Conservation (phyloP, 2,329 filamentous ascomycete genomes). For the Colletotrichum phormii region DNA sequence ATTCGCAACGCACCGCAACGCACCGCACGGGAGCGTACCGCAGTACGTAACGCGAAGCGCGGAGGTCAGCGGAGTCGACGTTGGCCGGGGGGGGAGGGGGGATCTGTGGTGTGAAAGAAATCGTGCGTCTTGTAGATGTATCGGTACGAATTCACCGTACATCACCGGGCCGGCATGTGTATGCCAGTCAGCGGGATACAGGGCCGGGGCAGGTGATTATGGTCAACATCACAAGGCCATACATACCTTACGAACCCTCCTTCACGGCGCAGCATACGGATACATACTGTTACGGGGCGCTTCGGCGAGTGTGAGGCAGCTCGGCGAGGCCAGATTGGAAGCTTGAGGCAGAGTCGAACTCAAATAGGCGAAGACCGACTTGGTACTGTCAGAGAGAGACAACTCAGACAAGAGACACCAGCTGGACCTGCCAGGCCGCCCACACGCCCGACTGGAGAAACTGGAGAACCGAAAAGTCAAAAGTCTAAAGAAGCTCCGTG, state of each 20-base stretch:
- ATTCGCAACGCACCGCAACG: background rate
- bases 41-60: background rate
- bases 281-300: slow-evolving; percentile 76
- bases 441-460: background rate
- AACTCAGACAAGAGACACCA: background rate
- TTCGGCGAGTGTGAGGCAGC: slow-evolving; percentile 80
- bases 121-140: background rate
- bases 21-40: background rate
- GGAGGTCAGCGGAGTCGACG: slow-evolving; percentile 4
- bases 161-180: background rate
- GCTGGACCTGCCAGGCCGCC: background rate
- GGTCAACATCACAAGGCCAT: background rate
- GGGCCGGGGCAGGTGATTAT: background rate
- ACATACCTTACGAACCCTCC: background rate
- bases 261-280: slow-evolving; percentile 54
- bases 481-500: background rate
- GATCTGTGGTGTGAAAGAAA: background rate
- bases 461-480: background rate
- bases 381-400: background rate
- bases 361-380: background rate
- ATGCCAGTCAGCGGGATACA: background rate
- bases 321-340: background rate
- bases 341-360: background rate
- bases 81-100: background rate
- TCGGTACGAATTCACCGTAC: too few relatives aligned